These are phyloP conservation scores for Biscutella laevigata DNA, from an alignment of 441 rosid genomes.

Conservation along the genomic window DNA sequence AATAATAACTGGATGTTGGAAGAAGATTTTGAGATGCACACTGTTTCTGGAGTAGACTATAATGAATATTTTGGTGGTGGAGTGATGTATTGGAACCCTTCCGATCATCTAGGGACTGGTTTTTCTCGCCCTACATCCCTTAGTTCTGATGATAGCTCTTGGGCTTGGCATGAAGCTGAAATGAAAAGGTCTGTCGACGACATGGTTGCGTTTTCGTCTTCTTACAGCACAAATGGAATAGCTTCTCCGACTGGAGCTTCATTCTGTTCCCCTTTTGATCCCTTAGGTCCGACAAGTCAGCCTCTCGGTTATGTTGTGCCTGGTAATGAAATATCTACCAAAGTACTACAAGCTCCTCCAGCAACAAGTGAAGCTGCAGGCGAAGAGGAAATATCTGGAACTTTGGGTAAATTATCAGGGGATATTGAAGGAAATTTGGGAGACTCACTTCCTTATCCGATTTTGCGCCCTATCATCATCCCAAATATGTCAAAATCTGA, in stretches of 20 bases:
- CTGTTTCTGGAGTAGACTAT: constrained; percentile 81
- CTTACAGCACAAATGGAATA: constrained; percentile 88
- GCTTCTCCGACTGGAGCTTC: constrained; percentile 91
- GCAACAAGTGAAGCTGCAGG: constrained; percentile 43
- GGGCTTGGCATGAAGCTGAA: constrained; percentile 98
- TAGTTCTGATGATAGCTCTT: constrained; percentile 96
- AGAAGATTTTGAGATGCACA: constrained; percentile 82
- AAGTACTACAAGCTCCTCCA: constrained; percentile 55
- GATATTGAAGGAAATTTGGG: constrained; percentile 65
- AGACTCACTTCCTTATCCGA: constrained; percentile 77
- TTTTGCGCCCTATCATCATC: constrained; percentile 85
- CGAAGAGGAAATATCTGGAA: constrained; percentile 65
- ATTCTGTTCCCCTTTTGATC: constrained; percentile 85
- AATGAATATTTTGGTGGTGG: constrained; percentile 96
- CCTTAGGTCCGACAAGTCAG: constrained; percentile 70
- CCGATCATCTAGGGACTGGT: constrained; percentile 75
- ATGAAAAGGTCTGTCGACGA: constrained; percentile 93
- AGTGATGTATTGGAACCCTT: constrained; percentile 97
- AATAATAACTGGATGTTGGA: constrained; percentile 85
- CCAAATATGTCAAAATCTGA: constrained; percentile 73
- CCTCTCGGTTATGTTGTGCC: constrained; percentile 80
- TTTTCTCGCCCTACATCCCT: constrained; percentile 95
- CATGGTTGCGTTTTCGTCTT: constrained; percentile 93
- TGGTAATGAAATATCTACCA: constrained; percentile 72
- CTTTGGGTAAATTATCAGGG: constrained; percentile 45